A percentile compares a stretch with the other conserved stretches of the same genome.
Conservation (phyloP, 2,329 filamentous ascomycete species). For the Leptodontidium sp. region DNA sequence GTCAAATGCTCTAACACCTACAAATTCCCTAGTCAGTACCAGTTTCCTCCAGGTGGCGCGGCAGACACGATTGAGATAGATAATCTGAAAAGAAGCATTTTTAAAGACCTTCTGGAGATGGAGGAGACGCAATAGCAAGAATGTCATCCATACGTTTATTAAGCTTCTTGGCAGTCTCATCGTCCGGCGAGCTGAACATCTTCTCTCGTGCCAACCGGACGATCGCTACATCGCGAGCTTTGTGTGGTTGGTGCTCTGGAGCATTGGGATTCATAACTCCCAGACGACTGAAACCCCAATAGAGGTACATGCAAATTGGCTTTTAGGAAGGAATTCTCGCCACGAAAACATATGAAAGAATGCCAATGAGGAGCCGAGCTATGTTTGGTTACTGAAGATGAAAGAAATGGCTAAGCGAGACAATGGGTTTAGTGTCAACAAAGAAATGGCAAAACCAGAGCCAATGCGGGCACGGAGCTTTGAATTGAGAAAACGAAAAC, state of each 20-base stretch:
- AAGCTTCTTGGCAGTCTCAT: conserved; percentile 17
- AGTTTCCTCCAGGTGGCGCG: background rate
- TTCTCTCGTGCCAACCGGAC: conserved; percentile 26
- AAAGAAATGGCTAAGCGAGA: background rate
- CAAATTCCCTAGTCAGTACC: background rate
- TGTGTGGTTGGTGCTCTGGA: conserved; percentile 27
- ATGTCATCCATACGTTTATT: conserved; percentile 27
- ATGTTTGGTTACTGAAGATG: background rate
- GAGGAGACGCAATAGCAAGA: conserved; percentile 11
- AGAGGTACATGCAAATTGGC: background rate
- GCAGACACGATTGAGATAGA: background rate
- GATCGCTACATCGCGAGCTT: conserved; percentile 14
- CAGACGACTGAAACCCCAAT: background rate
- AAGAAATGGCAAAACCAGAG: background rate
- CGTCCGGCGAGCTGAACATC: conserved; percentile 28
- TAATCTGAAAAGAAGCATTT: background rate
- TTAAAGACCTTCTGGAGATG: conserved; percentile 11
- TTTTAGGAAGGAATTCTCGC: background rate
- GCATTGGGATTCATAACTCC: conserved; percentile 32
- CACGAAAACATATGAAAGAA: background rate
- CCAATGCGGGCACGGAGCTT: background rate
- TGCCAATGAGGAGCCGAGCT: background rate
- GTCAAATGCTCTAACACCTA: conserved; percentile 20
- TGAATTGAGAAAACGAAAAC: background rate
- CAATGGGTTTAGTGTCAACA: conserved; percentile 11